phyloP scores from a whole-genome alignment of 2,329 filamentous ascomycete genomes.

The Colletotrichum siamense region DNA sequence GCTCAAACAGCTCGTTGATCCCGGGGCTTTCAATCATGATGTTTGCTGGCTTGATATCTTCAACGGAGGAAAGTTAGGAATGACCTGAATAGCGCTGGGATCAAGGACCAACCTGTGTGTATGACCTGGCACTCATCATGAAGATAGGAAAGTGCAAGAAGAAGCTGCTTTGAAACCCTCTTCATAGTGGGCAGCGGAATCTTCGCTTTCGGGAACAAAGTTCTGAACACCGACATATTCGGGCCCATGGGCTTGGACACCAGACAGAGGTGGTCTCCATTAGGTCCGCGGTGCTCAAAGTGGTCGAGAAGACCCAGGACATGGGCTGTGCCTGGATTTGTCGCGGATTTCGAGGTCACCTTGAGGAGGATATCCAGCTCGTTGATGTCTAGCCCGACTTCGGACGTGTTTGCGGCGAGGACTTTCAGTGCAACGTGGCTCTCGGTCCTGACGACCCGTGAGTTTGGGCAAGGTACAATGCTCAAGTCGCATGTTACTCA shows the following conservation, averaged over 20 bases:
- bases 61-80: background rate
- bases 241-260: background rate
- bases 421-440: background rate
- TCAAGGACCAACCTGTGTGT: background rate
- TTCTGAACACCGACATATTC: background rate
- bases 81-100: accelerated
- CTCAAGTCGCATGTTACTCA: background rate
- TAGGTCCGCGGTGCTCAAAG: background rate
- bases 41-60: background rate
- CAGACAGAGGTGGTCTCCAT: background rate
- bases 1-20: background rate
- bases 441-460: background rate
- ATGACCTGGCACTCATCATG: background rate
- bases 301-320: background rate
- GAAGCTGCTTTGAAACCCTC: background rate
- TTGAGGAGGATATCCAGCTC: background rate
- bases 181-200: background rate
- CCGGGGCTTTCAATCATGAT: background rate
- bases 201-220: background rate
- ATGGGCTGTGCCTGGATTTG: background rate
- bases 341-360: background rate
- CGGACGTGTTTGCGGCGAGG: background rate
- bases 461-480: background rate
- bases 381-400: background rate
- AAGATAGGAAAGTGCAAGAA: background rate